Percentiles rank a stretch among this genome's conserved stretches.
These are phyloP conservation scores for Candida xiaguanensis DNA, from an alignment of 805 yeast genomes.

Conservation along the genomic window DNA sequence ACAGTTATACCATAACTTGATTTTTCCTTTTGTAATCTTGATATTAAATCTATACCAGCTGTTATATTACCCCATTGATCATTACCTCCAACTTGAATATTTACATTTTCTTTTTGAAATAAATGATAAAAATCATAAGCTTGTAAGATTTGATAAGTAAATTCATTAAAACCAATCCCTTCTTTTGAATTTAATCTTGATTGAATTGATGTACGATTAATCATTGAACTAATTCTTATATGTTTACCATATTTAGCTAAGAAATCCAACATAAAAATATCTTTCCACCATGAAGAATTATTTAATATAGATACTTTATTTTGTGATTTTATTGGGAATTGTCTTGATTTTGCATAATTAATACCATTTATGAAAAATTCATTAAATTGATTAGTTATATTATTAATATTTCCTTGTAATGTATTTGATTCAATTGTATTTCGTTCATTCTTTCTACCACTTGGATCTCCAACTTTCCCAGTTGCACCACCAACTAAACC, in stretches of 20 bases:
- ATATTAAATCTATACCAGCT: constrained; percentile 87
- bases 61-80: constrained; percentile 99
- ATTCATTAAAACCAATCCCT: constrained; percentile 92
- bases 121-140: constrained; percentile 92
- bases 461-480: constrained; percentile 94
- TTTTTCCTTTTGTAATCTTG: constrained; percentile 42
- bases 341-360: constrained; percentile 55
- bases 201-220: constrained; percentile 83
- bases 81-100: constrained; percentile 88
- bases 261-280: constrained; percentile 71
- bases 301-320: constrained; percentile 50
- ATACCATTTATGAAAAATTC: constrained; percentile 60
- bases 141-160: constrained; percentile 87
- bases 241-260: constrained; percentile 71
- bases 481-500: constrained; percentile 94
- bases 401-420: constrained; percentile 52
- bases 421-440: constrained; percentile 48
- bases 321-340: constrained; percentile 22
- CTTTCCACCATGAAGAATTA: constrained; percentile 84
- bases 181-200: constrained; percentile 62
- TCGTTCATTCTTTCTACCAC: constrained; percentile 83
- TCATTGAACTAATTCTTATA: constrained; percentile 81
- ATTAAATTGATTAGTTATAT: constrained; percentile 60
- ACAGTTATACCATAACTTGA: constrained; percentile 76
- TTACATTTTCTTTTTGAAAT: constrained; percentile 53